phyloP scores from a whole-genome alignment of 2,329 filamentous ascomycete species.

The Monosporascus sp. region DNA sequence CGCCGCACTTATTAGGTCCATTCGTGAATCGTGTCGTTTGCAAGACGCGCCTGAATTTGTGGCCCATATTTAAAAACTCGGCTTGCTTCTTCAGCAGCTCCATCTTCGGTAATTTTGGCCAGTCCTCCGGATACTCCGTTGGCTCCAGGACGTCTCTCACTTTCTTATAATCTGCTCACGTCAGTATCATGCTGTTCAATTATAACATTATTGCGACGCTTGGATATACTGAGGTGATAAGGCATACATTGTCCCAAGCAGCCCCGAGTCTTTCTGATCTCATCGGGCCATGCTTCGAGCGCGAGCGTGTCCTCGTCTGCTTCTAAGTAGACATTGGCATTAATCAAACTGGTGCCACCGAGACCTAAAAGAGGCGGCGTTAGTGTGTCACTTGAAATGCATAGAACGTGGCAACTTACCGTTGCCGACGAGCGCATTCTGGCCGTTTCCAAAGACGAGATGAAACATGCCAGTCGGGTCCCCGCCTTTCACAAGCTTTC shows the following conservation, averaged over 20 bases:
- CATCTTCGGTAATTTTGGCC: slow-evolving; percentile 53
- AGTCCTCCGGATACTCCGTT: slow-evolving; percentile 49
- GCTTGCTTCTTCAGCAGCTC: slow-evolving; percentile 53
- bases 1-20: slow-evolving; percentile 57
- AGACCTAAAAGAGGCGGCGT: slow-evolving; percentile 37
- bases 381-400: not conserved
- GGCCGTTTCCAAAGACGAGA: slow-evolving; percentile 55
- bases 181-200: not conserved
- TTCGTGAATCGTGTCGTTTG: slow-evolving; percentile 60
- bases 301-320: slow-evolving; percentile 49
- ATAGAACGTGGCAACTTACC: slow-evolving; percentile 30
- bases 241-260: slow-evolving; percentile 45
- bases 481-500: slow-evolving; percentile 39
- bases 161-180: slow-evolving; percentile 46
- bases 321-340: slow-evolving; percentile 61
- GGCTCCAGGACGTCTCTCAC: slow-evolving; percentile 54
- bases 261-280: slow-evolving; percentile 41
- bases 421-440: slow-evolving; percentile 57
- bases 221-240: not conserved
- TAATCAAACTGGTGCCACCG: slow-evolving; percentile 60
- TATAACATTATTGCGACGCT: not conserved
- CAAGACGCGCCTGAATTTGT: slow-evolving; percentile 50
- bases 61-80: slow-evolving; percentile 39
- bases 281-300: slow-evolving; percentile 52
- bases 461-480: slow-evolving; percentile 59